Base-by-base conservation (phyloP, 2,329 filamentous ascomycete species). In the Penicillium sp. region DNA sequence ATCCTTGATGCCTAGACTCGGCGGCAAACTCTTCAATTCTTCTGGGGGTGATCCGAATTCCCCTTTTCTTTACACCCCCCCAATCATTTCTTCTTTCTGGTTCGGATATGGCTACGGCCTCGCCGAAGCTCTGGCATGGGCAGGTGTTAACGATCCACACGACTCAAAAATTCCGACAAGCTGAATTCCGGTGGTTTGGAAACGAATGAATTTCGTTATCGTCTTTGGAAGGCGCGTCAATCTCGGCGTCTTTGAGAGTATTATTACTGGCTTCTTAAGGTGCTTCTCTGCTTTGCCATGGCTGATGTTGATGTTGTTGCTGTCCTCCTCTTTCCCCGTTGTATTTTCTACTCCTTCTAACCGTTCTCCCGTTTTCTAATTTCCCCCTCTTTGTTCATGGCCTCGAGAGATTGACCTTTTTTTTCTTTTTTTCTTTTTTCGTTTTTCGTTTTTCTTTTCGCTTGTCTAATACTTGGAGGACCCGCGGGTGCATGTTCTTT, bases 111-210 rank as follows among this genome's bases (percentile, higher is more conserved):
- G 68, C 69, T 68, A 61, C 66, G 62, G 61, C 66, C 26, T 64
- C 58, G 61, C 58, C 66, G 68, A 68, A 64, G 62, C 65, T 69
- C 62, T 69, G 75, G 75, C 75, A 77, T 76, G 73, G 74, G 65
- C 70, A 72, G 75, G 75, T 77, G 74, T 75, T 77, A 66, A 76
- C 72, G 75, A 77, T 76, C 70, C 72, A 72, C 74, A 76, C 70
- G 74, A 76, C 68, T 68, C 65, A 72, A 75, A 76, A 76, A 73
- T 68, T 64, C 72, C 72, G 69, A 74, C 67, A 68, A 72, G 68
- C 66, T 72, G 63, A 71, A 70, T 72, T 68, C 63, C 67, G 65
- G 61, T 70, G 71, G 67, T 70, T 64, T 68, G 70, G 62, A 67
- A 65, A 64, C 64, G 65, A 67, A 70, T 71, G 63, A 67, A 68